Base-by-base conservation (phyloP, 495 filamentous ascomycete genomes). In the Podospora pseudocomata region DNA sequence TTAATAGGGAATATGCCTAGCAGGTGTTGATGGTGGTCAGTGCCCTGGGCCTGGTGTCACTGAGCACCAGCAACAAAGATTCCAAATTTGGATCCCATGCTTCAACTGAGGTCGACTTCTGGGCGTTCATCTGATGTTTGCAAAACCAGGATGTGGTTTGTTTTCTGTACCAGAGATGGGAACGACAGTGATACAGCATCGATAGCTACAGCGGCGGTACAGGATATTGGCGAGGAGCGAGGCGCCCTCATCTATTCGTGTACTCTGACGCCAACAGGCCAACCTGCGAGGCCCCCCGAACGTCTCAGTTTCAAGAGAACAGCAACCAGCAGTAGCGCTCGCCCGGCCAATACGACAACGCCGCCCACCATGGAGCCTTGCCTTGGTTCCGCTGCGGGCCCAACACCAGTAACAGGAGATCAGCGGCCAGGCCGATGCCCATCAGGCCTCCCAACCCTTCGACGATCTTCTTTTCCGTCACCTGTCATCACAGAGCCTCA, bases 321-420 rank as follows among this genome's bases (percentile, higher is more conserved):
- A 61, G 26, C 56, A 15, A 61, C 59, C 16, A 39, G 28, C 32
- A 39, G 34, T 44, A 63, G 61, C 61, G 61, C 61, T 23, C 61
- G 32, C 61, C 61, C 32, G 61, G 61, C 61, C 61, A 63, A 63
- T 63, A 23, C 61, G 28, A 39, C 28, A 19, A n/a, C 19, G 61
- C 28, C 19, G 18, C 61, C n/a, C 61, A 49, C 32, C 61, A 39
- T 18, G 59, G 59, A 27, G 59, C 59, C 23, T 61, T 61, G 59
- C 61, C 32, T 20, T 39, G 61, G 56, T 23, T 27, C 61, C 61
- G 39, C 39, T 49, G 19, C 20, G 19, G 19, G 61, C 28, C 61
- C 61, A 63, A 63, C 61, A 63, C 19, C 61, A 34, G 56, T 59
- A 61, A 30, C 59, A 58, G n/a, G 19, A 30, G 59, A 61, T 61